These are phyloP conservation scores for Aaosphaeria arxii DNA, from an alignment of 2,329 filamentous ascomycete genomes.

Conservation along the genomic window DNA sequence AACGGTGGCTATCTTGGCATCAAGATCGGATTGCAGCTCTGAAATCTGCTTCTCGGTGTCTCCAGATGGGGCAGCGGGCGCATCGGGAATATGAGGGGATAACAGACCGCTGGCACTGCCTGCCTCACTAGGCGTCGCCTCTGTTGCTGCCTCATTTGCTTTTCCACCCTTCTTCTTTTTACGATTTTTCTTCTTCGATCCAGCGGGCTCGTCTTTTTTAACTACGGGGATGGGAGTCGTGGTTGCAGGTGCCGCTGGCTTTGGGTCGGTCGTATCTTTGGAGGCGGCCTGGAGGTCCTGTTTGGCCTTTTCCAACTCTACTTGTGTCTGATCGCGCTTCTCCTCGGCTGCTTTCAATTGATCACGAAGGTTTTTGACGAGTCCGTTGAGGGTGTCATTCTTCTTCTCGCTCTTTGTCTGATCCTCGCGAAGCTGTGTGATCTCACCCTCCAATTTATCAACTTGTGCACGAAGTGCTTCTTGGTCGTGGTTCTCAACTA, in stretches of 20 bases:
- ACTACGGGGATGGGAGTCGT: conserved; percentile 17
- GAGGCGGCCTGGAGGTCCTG: conserved; percentile 23
- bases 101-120: conserved; percentile 33
- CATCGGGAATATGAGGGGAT: conserved; percentile 23
- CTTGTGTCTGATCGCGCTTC: conserved; percentile 45
- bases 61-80: conserved; percentile 42
- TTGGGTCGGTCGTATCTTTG: conserved; percentile 11
- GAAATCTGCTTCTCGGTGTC: conserved; percentile 27
- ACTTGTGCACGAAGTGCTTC: conserved; percentile 26
- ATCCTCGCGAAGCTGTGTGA: conserved; percentile 25
- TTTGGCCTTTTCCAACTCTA: conserved; percentile 36
- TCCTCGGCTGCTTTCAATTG: conserved; percentile 55
- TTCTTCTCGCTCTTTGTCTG: conserved; percentile 49
- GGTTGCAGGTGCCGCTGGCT: conserved; percentile 11
- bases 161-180: conserved; percentile 80
- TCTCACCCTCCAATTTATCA: conserved; percentile 27
- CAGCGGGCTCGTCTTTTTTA: conserved; percentile 29
- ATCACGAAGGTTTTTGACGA: conserved; percentile 53
- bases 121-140: conserved; percentile 37
- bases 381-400: conserved; percentile 51
- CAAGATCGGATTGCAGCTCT: conserved; percentile 31
- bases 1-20: conserved; percentile 32
- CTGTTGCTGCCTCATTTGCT: conserved; percentile 35
- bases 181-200: conserved; percentile 70
- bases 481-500: conserved; percentile 25